These are phyloP conservation scores for Dendrothele bispora DNA, from an alignment of 768 basidiomycete species.

Conservation along the genomic window DNA sequence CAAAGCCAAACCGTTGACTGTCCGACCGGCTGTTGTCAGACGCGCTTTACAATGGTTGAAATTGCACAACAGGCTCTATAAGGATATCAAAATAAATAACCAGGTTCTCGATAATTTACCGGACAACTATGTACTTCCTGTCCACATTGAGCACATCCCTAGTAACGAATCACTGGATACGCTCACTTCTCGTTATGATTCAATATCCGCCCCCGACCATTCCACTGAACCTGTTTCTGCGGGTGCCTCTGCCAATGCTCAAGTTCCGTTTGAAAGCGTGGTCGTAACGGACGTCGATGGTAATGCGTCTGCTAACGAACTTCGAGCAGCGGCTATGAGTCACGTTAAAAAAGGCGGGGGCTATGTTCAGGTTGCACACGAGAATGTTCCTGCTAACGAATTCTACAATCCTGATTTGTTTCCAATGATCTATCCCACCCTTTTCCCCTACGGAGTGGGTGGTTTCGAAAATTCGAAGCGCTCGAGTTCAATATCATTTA, in stretches of 20 bases:
- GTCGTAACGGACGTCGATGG: constrained; percentile 32
- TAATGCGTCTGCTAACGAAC: constrained; percentile 19
- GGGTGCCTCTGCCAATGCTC: background rate
- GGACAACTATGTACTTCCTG: constrained; percentile 20
- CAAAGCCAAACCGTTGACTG: constrained; percentile 34
- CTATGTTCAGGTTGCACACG: constrained; percentile 31
- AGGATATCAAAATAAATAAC: constrained; percentile 25
- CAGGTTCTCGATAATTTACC: constrained; percentile 15
- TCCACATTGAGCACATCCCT: constrained; percentile 26
- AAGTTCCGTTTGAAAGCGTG: constrained; percentile 18
- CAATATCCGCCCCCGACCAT: background rate
- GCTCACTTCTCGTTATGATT: constrained; percentile 17
- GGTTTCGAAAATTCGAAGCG: constrained; percentile 36
- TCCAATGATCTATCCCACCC: constrained; percentile 39
- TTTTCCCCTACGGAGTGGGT: constrained; percentile 44
- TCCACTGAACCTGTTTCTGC: background rate
- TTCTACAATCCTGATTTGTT: constrained; percentile 37
- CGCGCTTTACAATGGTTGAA: constrained; percentile 36
- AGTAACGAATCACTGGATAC: constrained; percentile 10
- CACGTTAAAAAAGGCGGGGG: constrained; percentile 30
- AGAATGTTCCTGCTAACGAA: constrained; percentile 29
- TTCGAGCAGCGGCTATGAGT: constrained; percentile 31
- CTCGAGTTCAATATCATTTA: constrained; percentile 19
- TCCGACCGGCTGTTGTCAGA: constrained; percentile 29
- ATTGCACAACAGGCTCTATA: constrained; percentile 33